Percentiles rank a stretch among this genome's conserved stretches.
These are phyloP conservation scores for Uronychia binucleata DNA, from an alignment of 73 alveolate genomes.

Conservation along the genomic window DNA sequence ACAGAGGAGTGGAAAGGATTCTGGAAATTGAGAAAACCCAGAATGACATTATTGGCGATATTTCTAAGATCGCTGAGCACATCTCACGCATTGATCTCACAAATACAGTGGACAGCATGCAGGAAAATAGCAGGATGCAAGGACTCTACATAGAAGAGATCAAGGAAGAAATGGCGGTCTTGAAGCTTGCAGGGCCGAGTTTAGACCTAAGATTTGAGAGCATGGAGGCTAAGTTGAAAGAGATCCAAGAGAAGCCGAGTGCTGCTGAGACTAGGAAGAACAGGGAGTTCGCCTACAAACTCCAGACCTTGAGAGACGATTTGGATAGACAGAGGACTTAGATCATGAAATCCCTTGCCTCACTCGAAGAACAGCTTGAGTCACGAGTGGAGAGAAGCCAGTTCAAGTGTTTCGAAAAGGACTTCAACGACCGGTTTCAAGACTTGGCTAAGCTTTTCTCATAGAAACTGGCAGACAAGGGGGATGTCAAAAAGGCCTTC, in stretches of 20 bases:
- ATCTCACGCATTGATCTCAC: too few relatives aligned
- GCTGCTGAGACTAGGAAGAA: neutral
- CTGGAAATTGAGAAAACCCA: neutral
- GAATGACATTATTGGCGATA: neutral
- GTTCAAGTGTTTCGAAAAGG: constrained; percentile 72
- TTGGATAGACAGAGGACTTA: constrained; percentile 48
- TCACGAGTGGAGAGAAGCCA: constrained; percentile 42
- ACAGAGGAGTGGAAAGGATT: neutral
- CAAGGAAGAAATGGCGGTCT: too few relatives aligned
- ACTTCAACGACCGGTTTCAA: constrained; percentile 59
- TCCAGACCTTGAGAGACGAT: neutral
- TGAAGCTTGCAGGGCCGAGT: too few relatives aligned
- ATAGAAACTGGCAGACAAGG: constrained; percentile 85
- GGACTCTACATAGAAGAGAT: too few relatives aligned
- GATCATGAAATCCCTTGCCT: constrained; percentile 5
- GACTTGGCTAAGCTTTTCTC: constrained; percentile 72
- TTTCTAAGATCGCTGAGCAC: neutral
- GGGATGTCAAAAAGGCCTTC: constrained; percentile 79
- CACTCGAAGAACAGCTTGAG: constrained; percentile 21
- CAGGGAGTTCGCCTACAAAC: neutral
- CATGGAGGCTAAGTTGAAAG: too few relatives aligned
- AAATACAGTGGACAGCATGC: too few relatives aligned
- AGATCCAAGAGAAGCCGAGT: too few relatives aligned
- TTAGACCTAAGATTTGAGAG: too few relatives aligned
- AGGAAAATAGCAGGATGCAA: too few relatives aligned